Evolutionary conservation across 768 basidiomycete species (phyloP).

Genomic region (Mycena vitilis): DNA sequence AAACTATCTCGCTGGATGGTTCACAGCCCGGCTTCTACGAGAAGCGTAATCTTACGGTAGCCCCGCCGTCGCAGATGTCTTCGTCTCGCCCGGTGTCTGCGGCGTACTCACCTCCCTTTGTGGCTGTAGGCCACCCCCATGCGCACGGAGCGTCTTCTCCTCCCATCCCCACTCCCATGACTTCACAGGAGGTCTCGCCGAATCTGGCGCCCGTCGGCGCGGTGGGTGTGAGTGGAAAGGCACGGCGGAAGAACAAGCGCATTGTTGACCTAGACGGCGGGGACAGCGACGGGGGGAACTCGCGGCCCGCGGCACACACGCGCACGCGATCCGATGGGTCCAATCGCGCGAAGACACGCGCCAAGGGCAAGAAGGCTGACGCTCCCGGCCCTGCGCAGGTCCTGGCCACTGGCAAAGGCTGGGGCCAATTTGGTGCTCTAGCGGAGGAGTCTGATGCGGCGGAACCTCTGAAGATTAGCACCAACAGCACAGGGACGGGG

Average conservation of each 20-base stretch:
- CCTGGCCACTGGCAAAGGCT: conserved; percentile 22
- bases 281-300: conserved; percentile 49
- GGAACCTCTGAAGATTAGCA: conserved; percentile 28
- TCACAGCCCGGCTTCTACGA: conserved; percentile 77
- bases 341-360: conserved; percentile 37
- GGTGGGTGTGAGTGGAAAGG: conserved; percentile 51
- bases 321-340: conserved; percentile 48
- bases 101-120: conserved; percentile 69
- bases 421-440: conserved; percentile 35
- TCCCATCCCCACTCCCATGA: conserved; percentile 42
- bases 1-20: conserved; percentile 81
- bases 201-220: conserved; percentile 51
- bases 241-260: conserved; percentile 75
- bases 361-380: conserved; percentile 37
- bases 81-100: conserved; percentile 61
- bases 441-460: conserved; percentile 23
- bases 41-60: conserved; percentile 64
- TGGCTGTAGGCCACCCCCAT: conserved; percentile 62
- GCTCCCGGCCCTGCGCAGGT: conserved; percentile 5
- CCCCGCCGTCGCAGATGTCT: conserved; percentile 63
- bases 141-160: conserved; percentile 38
- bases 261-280: conserved; percentile 83
- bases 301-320: conserved; percentile 44
- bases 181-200: conserved; percentile 57
- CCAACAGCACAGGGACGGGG: conserved; percentile 21